Base-by-base conservation (phyloP, 2,329 filamentous ascomycete species). In the Hymenoscyphus salicellus region DNA sequence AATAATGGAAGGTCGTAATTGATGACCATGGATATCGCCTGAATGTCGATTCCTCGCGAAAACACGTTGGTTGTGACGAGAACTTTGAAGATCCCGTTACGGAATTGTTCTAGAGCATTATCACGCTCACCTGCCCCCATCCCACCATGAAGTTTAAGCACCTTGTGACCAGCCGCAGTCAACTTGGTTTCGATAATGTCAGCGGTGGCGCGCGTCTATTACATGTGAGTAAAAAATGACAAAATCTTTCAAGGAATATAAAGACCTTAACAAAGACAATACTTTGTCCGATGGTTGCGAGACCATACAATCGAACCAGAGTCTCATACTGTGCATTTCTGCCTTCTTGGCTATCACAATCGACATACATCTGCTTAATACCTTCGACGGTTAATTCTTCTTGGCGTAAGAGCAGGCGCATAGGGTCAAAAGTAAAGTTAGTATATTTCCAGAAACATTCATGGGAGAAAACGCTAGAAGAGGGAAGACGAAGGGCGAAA, bases 181-280 rank as follows among this genome's bases (percentile, higher is more conserved):
- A 99, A 96, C 70, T 92, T 90, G 65, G 84, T 83, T 77, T 96
- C 89, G 68, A 99, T 97, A 75, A 92, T 87, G 62, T 84, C 85
- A 26, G 95, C 95, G 61, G 93, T 97, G 68, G 90, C 87, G 75
- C 93, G 90, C 60, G 90, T 95, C 90, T 96, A 70, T 8, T 64
- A 43, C 56, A 49, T 23, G 57, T 66, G 20, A 69, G 61, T 23
- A 61, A 30, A n/a, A n/a, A n/a, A n/a, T n/a, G n/a, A n/a, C n/a
- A n/a, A n/a, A n/a, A n/a, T n/a, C n/a, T n/a, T n/a, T n/a, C n/a
- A n/a, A n/a, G n/a, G n/a, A n/a, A n/a, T n/a, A n/a, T n/a, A n/a
- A n/a, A n/a, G n/a, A 93, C 92, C 83, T 89, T 92, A 77, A 98
- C 94, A 75, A 99, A 99, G 72, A 99, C 98, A 75, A 99, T 97